Evolutionary conservation across 2,329 filamentous ascomycete species (phyloP).

Genomic region (Sarocladium brachiariae): DNA sequence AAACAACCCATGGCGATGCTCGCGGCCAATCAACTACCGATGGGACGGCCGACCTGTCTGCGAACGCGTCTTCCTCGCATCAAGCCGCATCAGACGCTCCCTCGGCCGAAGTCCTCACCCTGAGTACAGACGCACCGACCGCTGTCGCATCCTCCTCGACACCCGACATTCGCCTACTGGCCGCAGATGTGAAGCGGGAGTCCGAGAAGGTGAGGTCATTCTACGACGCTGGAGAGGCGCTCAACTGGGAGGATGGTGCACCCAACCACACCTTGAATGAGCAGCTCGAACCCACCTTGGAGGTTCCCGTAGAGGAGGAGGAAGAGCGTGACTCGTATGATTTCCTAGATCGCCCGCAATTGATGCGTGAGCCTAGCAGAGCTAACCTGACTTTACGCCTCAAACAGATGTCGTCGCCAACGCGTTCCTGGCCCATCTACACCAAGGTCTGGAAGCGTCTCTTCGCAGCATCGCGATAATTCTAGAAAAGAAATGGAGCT

Average conservation of each 20-base stretch:
- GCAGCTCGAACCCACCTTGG: slow-evolving; percentile 38
- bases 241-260: slow-evolving; percentile 46
- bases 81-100: slow-evolving; percentile 7
- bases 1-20: slow-evolving; percentile 14
- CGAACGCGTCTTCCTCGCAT: not conserved
- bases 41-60: not conserved
- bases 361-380: not conserved
- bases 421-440: slow-evolving; percentile 28
- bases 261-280: slow-evolving; percentile 38
- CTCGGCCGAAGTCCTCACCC: not conserved
- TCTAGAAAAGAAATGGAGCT: slow-evolving; percentile 37
- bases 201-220: slow-evolving; percentile 63
- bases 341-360: slow-evolving; percentile 32
- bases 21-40: slow-evolving; percentile 10
- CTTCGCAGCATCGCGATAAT: slow-evolving; percentile 34
- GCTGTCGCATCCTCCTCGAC: slow-evolving; percentile 4
- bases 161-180: slow-evolving; percentile 46
- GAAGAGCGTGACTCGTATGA: slow-evolving; percentile 50
- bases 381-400: not conserved
- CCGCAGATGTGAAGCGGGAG: slow-evolving; percentile 52
- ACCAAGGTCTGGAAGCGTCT: slow-evolving; percentile 37
- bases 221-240: slow-evolving; percentile 50
- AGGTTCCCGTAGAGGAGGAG: slow-evolving; percentile 42
- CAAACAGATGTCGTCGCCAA: slow-evolving; percentile 20
- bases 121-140: slow-evolving; percentile 8